phyloP scores from a whole-genome alignment of 2,329 filamentous ascomycete genomes.

The Fusarium ramigenum region DNA sequence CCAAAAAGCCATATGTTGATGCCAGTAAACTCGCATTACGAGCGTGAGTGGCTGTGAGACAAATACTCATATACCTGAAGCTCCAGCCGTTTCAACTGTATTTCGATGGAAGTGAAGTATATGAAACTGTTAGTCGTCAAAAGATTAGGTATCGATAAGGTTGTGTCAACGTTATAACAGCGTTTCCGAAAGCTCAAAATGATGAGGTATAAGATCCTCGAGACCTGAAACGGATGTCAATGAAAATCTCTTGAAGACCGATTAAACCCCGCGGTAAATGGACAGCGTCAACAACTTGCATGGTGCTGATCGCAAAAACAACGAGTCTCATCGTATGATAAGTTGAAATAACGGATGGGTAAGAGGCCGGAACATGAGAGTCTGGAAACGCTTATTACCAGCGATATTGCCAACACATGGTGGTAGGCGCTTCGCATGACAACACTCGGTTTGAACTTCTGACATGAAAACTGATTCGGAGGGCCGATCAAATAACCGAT shows the following conservation, averaged over 20 bases:
- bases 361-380: background rate
- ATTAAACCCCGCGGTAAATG: background rate
- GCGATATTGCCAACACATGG: background rate
- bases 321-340: background rate
- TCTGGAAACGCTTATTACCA: background rate
- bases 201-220: background rate
- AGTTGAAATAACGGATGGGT: background rate
- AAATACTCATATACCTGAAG: background rate
- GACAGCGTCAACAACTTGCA: background rate
- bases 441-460: background rate
- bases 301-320: background rate
- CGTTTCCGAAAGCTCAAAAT: background rate
- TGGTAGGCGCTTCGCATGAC: constrained; percentile 11
- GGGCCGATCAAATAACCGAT: constrained; percentile 9
- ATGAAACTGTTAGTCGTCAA: background rate
- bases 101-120: background rate
- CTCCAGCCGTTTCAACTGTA: background rate
- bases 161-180: background rate
- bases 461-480: background rate
- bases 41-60: background rate
- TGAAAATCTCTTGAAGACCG: background rate
- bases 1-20: background rate
- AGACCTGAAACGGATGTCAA: background rate
- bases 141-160: background rate
- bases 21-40: background rate